These are phyloP conservation scores for Phytophthora pini DNA, from an alignment of 352 stramenopile genomes.

Conservation along the genomic window DNA sequence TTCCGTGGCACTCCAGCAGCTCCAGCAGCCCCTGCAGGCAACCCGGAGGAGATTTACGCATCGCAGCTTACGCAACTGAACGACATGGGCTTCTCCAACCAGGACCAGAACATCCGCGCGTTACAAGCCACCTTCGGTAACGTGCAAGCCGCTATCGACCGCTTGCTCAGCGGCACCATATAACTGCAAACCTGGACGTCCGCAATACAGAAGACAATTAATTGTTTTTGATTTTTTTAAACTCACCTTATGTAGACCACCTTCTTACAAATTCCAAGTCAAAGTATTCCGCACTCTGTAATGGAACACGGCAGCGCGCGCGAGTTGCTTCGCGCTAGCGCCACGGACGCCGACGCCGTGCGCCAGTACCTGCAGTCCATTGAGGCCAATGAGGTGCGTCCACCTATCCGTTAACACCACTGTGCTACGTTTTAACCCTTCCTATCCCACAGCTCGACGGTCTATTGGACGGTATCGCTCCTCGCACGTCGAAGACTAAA, in stretches of 20 bases:
- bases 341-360: slow-evolving; percentile 65
- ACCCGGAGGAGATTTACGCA: slow-evolving; percentile 88
- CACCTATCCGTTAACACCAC: neutral
- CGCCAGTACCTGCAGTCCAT: slow-evolving; percentile 66
- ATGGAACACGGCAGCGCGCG: slow-evolving; percentile 47
- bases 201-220: slow-evolving; percentile 1
- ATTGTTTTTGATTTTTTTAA: neutral
- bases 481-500: slow-evolving; percentile 29
- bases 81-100: slow-evolving; percentile 93
- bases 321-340: slow-evolving; percentile 69
- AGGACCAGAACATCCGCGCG: slow-evolving; percentile 87
- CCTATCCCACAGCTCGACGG: slow-evolving; percentile 50
- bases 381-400: slow-evolving; percentile 61
- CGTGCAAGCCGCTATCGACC: slow-evolving; percentile 91
- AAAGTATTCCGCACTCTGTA: slow-evolving; percentile 6
- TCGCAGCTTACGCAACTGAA: slow-evolving; percentile 89
- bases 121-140: slow-evolving; percentile 89
- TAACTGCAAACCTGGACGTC: slow-evolving; percentile 26
- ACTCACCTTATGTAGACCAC: neutral
- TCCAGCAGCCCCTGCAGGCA: slow-evolving; percentile 46
- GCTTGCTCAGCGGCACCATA: slow-evolving; percentile 79
- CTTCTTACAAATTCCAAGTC: slow-evolving; percentile 4
- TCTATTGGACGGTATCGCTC: slow-evolving; percentile 63
- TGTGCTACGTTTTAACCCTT: no score
- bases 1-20: slow-evolving; percentile 36